A percentile compares a stretch with the other conserved stretches of the same genome.
phyloP scores from a whole-genome alignment of 495 filamentous ascomycete species.

The Daldinia grandis region DNA sequence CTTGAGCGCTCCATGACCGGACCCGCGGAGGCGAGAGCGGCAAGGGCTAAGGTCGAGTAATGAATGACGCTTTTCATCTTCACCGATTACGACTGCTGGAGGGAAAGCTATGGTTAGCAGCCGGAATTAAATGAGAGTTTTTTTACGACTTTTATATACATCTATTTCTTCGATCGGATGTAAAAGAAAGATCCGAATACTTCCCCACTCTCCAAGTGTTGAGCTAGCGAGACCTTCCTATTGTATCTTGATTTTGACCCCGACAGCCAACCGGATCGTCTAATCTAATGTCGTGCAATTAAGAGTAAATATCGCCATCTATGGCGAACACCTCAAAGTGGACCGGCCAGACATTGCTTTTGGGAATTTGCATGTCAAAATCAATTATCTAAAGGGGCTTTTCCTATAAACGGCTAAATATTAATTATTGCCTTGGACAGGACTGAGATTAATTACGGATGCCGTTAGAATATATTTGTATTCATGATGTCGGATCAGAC shows the following conservation, averaged over 20 bases:
- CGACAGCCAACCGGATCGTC: slow-evolving; percentile 32
- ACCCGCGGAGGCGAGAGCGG: slow-evolving; percentile 25
- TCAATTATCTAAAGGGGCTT: not conserved
- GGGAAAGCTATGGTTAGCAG: not conserved
- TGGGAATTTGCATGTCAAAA: not conserved
- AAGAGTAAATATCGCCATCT: slow-evolving; percentile 37
- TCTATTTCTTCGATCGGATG: slow-evolving; percentile 23
- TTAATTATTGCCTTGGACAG: not conserved
- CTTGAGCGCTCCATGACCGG: slow-evolving; percentile 8
- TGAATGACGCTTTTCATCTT: slow-evolving; percentile 27
- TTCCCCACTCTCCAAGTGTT: slow-evolving; percentile 28
- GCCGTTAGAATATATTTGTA: no score
- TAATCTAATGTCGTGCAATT: slow-evolving; percentile 35
- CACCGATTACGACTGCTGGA: not conserved
- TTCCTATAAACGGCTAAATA: not conserved
- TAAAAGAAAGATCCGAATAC: slow-evolving; percentile 41
- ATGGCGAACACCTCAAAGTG: slow-evolving; percentile 24
- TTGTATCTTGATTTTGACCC: slow-evolving; percentile 27
- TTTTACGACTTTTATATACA: slow-evolving; percentile 29
- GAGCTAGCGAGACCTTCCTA: slow-evolving; percentile 33
- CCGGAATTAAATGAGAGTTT: no score
- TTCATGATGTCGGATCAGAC: not conserved
- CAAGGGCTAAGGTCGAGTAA: slow-evolving; percentile 20
- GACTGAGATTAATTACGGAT: not conserved
- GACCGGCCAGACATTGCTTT: not conserved